These are phyloP conservation scores for Sesbania bispinosa DNA, from an alignment of 306 rosid genomes.

Conservation along the genomic window DNA sequence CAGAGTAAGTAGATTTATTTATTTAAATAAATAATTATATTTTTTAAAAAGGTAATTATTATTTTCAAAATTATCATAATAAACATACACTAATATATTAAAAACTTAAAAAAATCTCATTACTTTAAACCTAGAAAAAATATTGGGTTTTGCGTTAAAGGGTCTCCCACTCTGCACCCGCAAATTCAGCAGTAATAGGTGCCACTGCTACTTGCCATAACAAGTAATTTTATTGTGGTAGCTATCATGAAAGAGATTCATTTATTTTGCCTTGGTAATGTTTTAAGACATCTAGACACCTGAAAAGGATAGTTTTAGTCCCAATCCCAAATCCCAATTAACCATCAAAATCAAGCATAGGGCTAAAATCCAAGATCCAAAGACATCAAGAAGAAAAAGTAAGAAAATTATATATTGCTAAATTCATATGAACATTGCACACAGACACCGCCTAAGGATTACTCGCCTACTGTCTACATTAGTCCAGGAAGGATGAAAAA, in stretches of 20 bases:
- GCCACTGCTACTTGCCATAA: no score
- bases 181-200: no score
- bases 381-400: not conserved
- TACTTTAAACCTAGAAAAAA: no score
- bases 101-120: no score
- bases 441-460: not conserved
- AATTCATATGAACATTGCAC: not conserved
- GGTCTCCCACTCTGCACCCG: no score
- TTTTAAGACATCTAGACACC: not conserved
- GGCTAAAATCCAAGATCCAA: not conserved
- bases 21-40: no score
- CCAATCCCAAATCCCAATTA: not conserved
- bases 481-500: not conserved
- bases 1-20: no score
- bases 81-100: no score
- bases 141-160: no score
- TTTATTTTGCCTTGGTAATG: not conserved
- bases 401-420: not conserved
- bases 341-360: not conserved
- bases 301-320: slow-evolving; percentile 12
- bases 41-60: no score
- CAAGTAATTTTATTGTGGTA: not conserved
- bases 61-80: no score
- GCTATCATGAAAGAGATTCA: not conserved
- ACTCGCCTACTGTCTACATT: not conserved